A percentile compares a stretch with the other conserved stretches of the same genome.
Conservation (phyloP, 2,329 filamentous ascomycete genomes). For the Colletotrichum paranaense region DNA sequence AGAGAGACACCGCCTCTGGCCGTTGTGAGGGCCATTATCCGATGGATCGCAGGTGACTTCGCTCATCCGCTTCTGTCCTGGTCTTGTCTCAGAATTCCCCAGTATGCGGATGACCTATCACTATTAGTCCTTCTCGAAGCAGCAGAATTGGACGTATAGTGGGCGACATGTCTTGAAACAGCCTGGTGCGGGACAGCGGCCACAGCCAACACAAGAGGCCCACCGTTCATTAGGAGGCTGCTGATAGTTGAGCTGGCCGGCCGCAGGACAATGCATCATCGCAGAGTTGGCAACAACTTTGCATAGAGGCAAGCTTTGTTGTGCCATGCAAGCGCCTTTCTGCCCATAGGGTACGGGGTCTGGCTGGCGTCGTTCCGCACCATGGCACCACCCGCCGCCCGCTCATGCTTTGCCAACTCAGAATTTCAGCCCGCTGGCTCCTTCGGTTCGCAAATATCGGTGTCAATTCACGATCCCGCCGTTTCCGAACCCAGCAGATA, state of each 20-base stretch:
- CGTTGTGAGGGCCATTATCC: conserved; percentile 9
- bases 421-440: not conserved
- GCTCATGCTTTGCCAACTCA: conserved; percentile 6
- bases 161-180: conserved; percentile 26
- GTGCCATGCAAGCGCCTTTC: conserved; percentile 8
- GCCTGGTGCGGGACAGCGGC: conserved; percentile 25
- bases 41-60: conserved; percentile 12
- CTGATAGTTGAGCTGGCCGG: not conserved
- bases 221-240: not conserved
- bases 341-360: not conserved
- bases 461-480: conserved; percentile 16
- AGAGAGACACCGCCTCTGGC: not conserved
- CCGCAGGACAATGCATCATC: not conserved
- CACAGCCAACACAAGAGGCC: conserved; percentile 12
- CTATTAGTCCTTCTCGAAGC: conserved; percentile 2
- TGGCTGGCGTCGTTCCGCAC: conserved; percentile 9
- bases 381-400: not conserved
- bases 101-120: conserved; percentile 17
- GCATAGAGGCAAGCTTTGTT: not conserved
- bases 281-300: not conserved
- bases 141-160: conserved; percentile 30
- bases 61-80: conserved; percentile 26
- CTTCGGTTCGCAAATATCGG: not conserved
- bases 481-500: conserved; percentile 31
- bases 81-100: conserved; percentile 33